A percentile compares a stretch with the other conserved stretches of the same genome.
These are phyloP conservation scores for Candida silvatica DNA, from an alignment of 805 yeast genomes.

Conservation along the genomic window DNA sequence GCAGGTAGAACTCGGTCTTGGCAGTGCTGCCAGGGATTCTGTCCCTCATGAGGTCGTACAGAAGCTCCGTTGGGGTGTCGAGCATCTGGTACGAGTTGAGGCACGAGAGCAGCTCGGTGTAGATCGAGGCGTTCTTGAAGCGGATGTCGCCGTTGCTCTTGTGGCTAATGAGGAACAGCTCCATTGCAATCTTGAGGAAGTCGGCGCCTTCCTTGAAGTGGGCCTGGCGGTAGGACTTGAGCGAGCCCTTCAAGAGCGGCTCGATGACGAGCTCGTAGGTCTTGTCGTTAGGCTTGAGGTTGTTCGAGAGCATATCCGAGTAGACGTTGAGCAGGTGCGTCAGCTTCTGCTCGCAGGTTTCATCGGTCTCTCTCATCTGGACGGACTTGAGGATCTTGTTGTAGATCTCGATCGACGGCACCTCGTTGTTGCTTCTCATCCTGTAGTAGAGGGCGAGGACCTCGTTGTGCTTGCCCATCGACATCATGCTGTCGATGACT, in stretches of 20 bases:
- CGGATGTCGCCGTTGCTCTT: constrained; percentile 9
- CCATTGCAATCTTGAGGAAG: constrained; percentile 42
- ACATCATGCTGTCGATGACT: constrained; percentile 17
- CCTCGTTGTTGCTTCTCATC: constrained; percentile 24
- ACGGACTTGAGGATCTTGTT: constrained; percentile 49
- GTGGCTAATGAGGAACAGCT: constrained; percentile 29
- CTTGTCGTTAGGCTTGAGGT: constrained; percentile 43
- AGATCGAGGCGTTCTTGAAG: constrained; percentile 11
- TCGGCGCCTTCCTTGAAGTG: constrained; percentile 33
- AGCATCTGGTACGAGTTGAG: constrained; percentile 17
- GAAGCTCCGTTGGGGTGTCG: constrained; percentile 9
- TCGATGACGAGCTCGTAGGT: constrained; percentile 47
- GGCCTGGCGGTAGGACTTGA: constrained; percentile 28
- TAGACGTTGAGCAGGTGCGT: constrained; percentile 58
- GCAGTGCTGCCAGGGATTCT: constrained; percentile 7
- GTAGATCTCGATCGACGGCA: constrained; percentile 46
- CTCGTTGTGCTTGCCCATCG: constrained; percentile 22
- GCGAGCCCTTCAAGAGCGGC: constrained; percentile 42
- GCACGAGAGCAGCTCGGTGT: constrained; percentile 17
- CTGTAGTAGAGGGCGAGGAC: constrained; percentile 24
- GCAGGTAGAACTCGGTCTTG: constrained; percentile 24
- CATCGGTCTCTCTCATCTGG: constrained; percentile 40
- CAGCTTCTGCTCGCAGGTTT: constrained; percentile 49
- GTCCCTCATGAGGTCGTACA: constrained; percentile 11
- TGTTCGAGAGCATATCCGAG: constrained; percentile 51